Evolutionary conservation across 306 rosid species (phyloP), one percentile per base, ranked within the genome.

Genomic region (Cucumis melo): DNA sequence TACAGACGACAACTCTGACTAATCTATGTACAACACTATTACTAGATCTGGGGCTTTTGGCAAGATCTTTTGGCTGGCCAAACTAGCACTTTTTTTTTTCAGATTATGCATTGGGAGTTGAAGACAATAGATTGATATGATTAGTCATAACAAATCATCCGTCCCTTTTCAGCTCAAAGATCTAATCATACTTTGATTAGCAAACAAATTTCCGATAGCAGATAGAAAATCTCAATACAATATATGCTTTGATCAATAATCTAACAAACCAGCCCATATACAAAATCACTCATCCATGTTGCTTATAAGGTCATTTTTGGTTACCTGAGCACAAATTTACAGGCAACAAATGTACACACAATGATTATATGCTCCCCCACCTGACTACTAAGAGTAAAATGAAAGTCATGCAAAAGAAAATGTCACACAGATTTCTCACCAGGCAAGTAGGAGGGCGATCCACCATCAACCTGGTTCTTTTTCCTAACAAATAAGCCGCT

Each of bases 361-460:
- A 79, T 76, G 51, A 83, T 48, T 54, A 59, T 75, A 15, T 80
- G 74, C 80, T 76, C 66, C 87, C 87, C 53, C 80, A 83, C 92
- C 82, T 79, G 80, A 80, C 77, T 86, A 87, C 56, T 81, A 57
- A 10, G 19, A 81, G 73, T 83, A 79, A 84, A 87, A 85, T 81
- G 77, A 76, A 77, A 34, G 70, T 15, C 32, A 20, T 20, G 65
- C 2, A 59, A 8, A 85, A 23, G 60, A 78, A 85, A 61, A 83
- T 67, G 66, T 90, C 91, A 95, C 78, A 80, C 73, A 73, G 86
- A 84, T 29, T 78, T 87, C 79, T 91, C 97, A 29, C 98, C 98
- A 3, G 97, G 98, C 39, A 91, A 90, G 83, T 87, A 91, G 36
- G 98, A 91, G 23, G 97, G 96, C 63, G 98, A 94, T 63, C 90